A percentile compares a stretch with the other conserved stretches of the same genome.
Conservation (phyloP, 2,329 filamentous ascomycete genomes). For the Pseudopithomyces maydicus region DNA sequence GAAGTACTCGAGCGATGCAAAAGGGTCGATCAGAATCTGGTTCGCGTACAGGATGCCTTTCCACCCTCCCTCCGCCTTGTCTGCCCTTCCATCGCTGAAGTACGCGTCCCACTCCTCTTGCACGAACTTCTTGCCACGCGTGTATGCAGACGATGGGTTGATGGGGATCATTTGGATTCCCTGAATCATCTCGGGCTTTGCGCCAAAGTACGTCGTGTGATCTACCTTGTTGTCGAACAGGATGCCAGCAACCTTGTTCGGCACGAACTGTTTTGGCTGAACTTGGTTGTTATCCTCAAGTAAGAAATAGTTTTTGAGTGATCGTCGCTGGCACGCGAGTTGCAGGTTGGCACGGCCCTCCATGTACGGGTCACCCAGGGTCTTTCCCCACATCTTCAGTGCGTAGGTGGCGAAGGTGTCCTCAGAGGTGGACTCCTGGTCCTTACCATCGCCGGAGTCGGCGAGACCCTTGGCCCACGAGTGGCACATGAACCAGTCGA, state of each 20-base stretch:
- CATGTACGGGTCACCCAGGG: constrained; percentile 75
- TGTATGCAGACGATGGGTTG: constrained; percentile 71
- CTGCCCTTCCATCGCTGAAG: constrained; percentile 72
- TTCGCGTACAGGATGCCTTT: constrained; percentile 84
- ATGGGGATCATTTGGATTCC: constrained; percentile 85
- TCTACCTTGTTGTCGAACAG: constrained; percentile 97
- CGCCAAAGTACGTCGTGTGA: constrained; percentile 87
- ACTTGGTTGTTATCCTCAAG: constrained; percentile 73
- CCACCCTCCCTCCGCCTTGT: constrained; percentile 77
- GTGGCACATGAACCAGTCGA: constrained; percentile 93
- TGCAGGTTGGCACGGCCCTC: constrained; percentile 82
- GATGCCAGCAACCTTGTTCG: constrained; percentile 75
- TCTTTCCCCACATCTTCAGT: constrained; percentile 91
- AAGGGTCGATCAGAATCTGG: constrained; percentile 76
- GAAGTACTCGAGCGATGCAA: constrained; percentile 77
- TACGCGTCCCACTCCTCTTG: constrained; percentile 70
- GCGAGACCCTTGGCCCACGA: constrained; percentile 89
- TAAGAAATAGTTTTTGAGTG: constrained; percentile 81
- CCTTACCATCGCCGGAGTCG: constrained; percentile 75
- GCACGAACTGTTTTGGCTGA: constrained; percentile 77
- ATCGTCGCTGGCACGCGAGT: constrained; percentile 76
- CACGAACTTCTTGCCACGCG: constrained; percentile 74
- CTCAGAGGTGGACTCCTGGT: constrained; percentile 91
- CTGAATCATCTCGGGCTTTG: constrained; percentile 68
- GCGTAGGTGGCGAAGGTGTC: constrained; percentile 89